A percentile compares a stretch with the other conserved stretches of the same genome.
Evolutionary conservation across 75 land plant species (phyloP).

Genomic region (Picea sitchensis): DNA sequence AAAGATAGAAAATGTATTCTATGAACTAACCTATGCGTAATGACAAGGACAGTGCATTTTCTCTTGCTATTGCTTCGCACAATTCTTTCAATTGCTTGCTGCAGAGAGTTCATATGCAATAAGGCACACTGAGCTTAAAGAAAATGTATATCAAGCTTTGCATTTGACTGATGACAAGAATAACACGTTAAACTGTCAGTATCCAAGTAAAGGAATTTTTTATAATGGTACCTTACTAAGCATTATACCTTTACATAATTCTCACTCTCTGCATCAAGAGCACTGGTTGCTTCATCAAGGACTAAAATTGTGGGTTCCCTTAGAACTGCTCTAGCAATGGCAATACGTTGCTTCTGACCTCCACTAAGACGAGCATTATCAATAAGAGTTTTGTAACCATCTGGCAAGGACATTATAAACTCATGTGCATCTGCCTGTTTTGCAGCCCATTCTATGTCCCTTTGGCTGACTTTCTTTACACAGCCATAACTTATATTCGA

Average conservation of each 20-base stretch:
- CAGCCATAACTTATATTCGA: constrained; percentile 90
- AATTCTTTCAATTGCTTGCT: constrained; percentile 40
- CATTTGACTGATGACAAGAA: background rate
- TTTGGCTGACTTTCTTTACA: constrained; percentile 38
- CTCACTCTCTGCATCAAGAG: constrained; percentile 95
- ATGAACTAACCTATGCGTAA: constrained; percentile 81
- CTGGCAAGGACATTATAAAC: constrained; percentile 67
- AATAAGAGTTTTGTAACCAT: constrained; percentile 76
- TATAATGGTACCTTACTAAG: background rate
- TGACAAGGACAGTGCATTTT: constrained; percentile 67
- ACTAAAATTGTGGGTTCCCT: constrained; percentile 81
- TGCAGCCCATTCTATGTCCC: constrained; percentile 82
- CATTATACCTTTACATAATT: constrained; percentile 66
- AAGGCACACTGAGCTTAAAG: background rate
- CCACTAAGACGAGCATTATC: constrained; percentile 94
- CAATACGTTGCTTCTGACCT: constrained; percentile 95
- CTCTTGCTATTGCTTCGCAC: constrained; percentile 29
- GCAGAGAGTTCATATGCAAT: constrained; percentile 1
- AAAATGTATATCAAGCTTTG: background rate
- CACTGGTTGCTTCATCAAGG: constrained; percentile 97
- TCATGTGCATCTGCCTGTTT: constrained; percentile 92
- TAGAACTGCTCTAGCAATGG: constrained; percentile 92
- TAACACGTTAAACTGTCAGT: background rate
- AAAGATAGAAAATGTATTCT: too few relatives aligned
- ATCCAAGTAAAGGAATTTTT: background rate